Evolutionary conservation across 768 basidiomycete species (phyloP).

Genomic region (Pulveroboletus sp.): DNA sequence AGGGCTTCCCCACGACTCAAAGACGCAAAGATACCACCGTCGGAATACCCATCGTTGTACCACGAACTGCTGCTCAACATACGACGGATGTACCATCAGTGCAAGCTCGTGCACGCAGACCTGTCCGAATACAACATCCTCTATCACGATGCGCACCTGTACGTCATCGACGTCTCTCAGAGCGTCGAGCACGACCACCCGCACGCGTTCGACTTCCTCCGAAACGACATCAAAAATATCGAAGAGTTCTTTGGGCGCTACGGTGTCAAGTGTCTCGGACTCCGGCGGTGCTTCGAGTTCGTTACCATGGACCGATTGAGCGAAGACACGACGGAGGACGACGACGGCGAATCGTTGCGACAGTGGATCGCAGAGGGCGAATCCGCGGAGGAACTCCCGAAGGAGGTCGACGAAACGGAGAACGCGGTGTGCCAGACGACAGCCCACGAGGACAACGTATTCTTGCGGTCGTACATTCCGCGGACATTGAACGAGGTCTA

Average conservation of each 20-base stretch:
- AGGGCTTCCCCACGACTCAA: constrained; percentile 95
- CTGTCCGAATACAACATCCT: constrained; percentile 98
- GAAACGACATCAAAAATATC: constrained; percentile 86
- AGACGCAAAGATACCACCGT: constrained; percentile 64
- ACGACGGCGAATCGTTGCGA: constrained; percentile 32
- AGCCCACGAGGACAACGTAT: constrained; percentile 82
- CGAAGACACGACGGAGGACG: constrained; percentile 27
- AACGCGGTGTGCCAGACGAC: constrained; percentile 17
- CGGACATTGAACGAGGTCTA: constrained; percentile 88
- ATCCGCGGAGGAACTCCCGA: constrained; percentile 10
- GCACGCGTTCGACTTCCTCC: constrained; percentile 91
- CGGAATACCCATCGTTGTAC: constrained; percentile 61
- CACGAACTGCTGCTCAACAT: constrained; percentile 73
- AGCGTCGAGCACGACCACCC: constrained; percentile 99
- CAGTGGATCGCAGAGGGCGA: constrained; percentile 47
- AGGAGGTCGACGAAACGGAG: constrained; percentile 11
- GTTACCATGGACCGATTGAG: constrained; percentile 59
- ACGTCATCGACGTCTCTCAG: constrained; percentile 97
- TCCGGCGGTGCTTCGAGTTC: constrained; percentile 85
- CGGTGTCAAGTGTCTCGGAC: constrained; percentile 72
- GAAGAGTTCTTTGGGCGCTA: constrained; percentile 86
- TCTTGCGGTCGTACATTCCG: constrained; percentile 89
- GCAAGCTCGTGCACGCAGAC: constrained; percentile 96
- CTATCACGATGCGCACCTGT: constrained; percentile 76
- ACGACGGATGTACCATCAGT: constrained; percentile 82